phyloP scores from a whole-genome alignment of 2,329 filamentous ascomycete genomes.

The Aschersonia sp. region DNA sequence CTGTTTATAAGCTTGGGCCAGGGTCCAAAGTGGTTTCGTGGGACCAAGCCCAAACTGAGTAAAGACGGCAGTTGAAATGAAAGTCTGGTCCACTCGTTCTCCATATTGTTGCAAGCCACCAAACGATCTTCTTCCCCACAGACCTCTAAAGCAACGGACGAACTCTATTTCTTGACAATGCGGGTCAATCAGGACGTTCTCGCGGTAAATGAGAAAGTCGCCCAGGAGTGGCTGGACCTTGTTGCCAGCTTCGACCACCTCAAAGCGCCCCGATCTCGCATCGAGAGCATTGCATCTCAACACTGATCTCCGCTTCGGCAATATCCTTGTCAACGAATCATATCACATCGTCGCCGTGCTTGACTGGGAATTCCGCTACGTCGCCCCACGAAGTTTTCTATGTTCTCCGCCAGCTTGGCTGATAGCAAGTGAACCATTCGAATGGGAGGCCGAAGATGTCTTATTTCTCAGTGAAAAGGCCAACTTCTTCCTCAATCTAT shows the following conservation, averaged over 20 bases:
- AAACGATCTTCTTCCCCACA: too few species aligned
- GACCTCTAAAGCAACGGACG: background rate
- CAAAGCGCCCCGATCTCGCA: background rate
- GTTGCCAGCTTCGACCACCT: background rate
- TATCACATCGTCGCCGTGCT: slow-evolving; percentile 2
- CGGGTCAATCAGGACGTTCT: background rate
- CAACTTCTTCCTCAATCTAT: background rate
- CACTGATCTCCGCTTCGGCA: slow-evolving; percentile 1
- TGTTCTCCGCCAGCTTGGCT: slow-evolving; percentile 2
- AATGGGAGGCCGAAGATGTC: slow-evolving; percentile 1
- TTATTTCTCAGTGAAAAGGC: background rate
- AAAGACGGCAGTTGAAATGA: too few species aligned
- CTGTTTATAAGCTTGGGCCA: too few species aligned
- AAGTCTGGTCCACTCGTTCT: too few species aligned
- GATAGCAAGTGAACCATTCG: slow-evolving; percentile 2
- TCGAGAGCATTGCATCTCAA: background rate
- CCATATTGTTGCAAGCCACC: too few species aligned
- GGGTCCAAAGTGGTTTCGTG: too few species aligned
- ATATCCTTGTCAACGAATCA: slow-evolving; percentile 2
- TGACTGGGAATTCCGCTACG: slow-evolving; percentile 3
- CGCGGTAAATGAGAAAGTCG: background rate
- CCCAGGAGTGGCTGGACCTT: background rate
- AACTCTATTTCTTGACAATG: background rate
- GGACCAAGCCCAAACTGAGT: too few species aligned
- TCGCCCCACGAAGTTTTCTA: slow-evolving; percentile 1